These are phyloP conservation scores for Hypoxylon crocopeplum DNA, from an alignment of 495 filamentous ascomycete species.

Conservation along the genomic window DNA sequence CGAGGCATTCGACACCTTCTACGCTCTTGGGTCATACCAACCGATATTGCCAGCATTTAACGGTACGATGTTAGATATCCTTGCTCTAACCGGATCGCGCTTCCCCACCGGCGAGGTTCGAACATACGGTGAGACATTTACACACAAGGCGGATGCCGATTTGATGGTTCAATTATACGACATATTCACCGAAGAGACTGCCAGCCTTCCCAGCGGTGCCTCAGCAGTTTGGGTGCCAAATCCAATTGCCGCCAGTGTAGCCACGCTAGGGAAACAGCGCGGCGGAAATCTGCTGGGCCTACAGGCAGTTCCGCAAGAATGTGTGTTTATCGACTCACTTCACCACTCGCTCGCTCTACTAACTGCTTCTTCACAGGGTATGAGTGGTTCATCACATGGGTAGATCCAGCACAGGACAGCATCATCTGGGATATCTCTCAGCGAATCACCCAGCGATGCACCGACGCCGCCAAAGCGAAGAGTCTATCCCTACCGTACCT, in stretches of 20 bases:
- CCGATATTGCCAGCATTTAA: constrained; percentile 20
- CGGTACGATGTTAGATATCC: constrained; percentile 21
- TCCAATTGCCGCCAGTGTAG: constrained; percentile 39
- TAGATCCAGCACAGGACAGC: constrained; percentile 7
- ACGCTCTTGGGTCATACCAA: constrained; percentile 11
- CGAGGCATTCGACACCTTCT: constrained; percentile 26
- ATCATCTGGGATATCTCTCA: constrained; percentile 15
- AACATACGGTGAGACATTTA: constrained; percentile 35
- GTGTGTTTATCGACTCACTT: constrained; percentile 14
- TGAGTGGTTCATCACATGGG: constrained; percentile 32
- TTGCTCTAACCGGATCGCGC: constrained; percentile 25
- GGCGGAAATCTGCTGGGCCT: constrained; percentile 46
- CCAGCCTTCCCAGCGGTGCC: constrained; percentile 33
- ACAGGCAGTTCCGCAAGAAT: constrained; percentile 30
- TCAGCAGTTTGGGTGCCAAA: constrained; percentile 40
- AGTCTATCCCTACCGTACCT: constrained; percentile 59
- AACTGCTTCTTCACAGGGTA: constrained; percentile 20
- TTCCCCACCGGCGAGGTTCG: constrained; percentile 23
- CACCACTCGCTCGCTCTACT: neutral
- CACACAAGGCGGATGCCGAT: constrained; percentile 36
- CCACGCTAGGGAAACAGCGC: constrained; percentile 34
- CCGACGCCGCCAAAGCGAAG: constrained; percentile 48
- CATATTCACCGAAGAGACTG: constrained; percentile 31
- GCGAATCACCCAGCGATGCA: constrained; percentile 25
- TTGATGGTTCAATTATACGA: constrained; percentile 34